These are phyloP conservation scores for Tetracentron sinense DNA, from an alignment of 164 flowering plant genomes.

Conservation along the genomic window DNA sequence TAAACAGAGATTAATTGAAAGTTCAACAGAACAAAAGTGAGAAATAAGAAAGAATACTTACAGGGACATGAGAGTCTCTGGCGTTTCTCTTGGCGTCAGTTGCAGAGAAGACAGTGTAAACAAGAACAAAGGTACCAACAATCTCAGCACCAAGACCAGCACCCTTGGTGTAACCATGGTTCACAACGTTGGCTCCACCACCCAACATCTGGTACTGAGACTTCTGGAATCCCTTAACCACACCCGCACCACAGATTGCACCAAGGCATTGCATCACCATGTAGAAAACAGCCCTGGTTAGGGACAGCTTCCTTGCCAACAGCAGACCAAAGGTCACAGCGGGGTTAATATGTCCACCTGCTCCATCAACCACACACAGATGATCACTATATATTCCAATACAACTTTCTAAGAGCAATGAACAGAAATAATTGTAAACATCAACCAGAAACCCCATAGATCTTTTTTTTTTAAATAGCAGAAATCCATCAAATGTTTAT, in stretches of 20 bases:
- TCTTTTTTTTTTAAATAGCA: too few relatives aligned
- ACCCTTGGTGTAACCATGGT: slow-evolving; percentile 52
- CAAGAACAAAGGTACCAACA: slow-evolving; percentile 58
- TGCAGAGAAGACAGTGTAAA: slow-evolving; percentile 65
- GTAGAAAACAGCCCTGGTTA: slow-evolving; percentile 53
- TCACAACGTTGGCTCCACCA: slow-evolving; percentile 53
- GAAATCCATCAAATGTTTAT: too few relatives aligned
- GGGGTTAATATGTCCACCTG: slow-evolving; percentile 71
- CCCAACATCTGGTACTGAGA: slow-evolving; percentile 24
- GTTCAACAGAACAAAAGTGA: background rate
- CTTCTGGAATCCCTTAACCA: slow-evolving; percentile 51
- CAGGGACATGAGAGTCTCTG: slow-evolving; percentile 71
- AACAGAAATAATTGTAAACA: background rate
- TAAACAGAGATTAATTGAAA: too few relatives aligned
- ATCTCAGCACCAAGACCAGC: slow-evolving; percentile 61
- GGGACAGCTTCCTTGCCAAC: slow-evolving; percentile 57
- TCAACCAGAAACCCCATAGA: background rate
- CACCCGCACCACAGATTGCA: slow-evolving; percentile 61
- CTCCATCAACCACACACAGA: slow-evolving; percentile 1
- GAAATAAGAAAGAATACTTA: slow-evolving; percentile 25
- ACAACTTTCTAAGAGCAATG: background rate
- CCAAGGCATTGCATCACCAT: slow-evolving; percentile 62
- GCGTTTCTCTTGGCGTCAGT: slow-evolving; percentile 71
- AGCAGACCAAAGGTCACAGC: slow-evolving; percentile 65
- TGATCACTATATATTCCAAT: background rate